Evolutionary conservation across 2,329 filamentous ascomycete genomes (phyloP), one percentile per base, ranked within the genome.

Genomic region (Aureobasidium subglaciale): DNA sequence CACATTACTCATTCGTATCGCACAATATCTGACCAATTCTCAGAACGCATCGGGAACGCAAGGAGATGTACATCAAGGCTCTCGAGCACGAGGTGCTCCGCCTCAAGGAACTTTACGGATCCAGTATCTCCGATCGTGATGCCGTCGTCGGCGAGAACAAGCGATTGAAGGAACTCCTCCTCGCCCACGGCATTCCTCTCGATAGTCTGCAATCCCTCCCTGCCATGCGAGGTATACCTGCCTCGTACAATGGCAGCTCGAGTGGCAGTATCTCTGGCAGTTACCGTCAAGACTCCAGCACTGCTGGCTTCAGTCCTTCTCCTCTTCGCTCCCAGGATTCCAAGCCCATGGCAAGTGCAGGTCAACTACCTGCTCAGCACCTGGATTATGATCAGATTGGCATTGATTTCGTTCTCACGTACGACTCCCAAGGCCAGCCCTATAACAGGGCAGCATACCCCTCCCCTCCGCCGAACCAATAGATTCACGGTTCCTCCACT

Each of bases 41-140:
- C 67, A 96, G 93, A 67, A 97, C 93, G 16, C 93, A 99, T 71
- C 90, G 93, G 56, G 93, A 97, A 73, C 84, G 93, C 62, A 97
- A 97, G 70, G 93, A 97, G 72, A 81, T 90, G 64, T 97, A 97
- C 70, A 95, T 96, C 75, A 95, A 95, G 70, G 84, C 88, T 10
- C 81, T 97, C 15, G 93, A 99, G 71, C 86, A 92, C 66, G 90
- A 97, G 72, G 87, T 97, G 5, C 78, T 95, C 18, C 85, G 90
- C 46, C 77, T 97, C 40, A 93, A 95, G 68, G 90, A 96, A 68
- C 80, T 86, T n/a, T 92, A 85, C 66, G 84, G 84, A 64, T 84
- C 81, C 49, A 80, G 86, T 16, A 80, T 83, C 6, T 84, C 87
- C 62, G 89, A 95, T 67, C 89, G 90, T 65, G 83, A 91, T 53